A percentile compares a stretch with the other conserved stretches of the same genome.
Evolutionary conservation across 1,284 basidiomycete species (phyloP).

Genomic region (Rhodotorula sp.): DNA sequence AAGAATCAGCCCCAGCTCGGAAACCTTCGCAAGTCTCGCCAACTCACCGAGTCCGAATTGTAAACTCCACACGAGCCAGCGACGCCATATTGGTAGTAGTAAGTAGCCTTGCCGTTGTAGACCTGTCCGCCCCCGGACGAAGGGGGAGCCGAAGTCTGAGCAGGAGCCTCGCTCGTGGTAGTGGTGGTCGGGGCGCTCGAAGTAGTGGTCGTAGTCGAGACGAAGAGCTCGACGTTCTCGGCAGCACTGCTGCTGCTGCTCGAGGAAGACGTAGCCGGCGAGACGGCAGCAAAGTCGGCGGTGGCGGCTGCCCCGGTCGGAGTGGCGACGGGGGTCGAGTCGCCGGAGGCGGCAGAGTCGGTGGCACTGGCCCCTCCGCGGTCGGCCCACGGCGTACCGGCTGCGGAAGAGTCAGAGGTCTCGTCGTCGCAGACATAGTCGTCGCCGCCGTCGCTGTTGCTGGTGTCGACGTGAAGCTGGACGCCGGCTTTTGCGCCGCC

Average conservation of each 20-base stretch:
- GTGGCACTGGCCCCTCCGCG: neutral
- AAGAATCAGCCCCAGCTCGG: slow-evolving; percentile 42
- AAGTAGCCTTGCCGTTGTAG: slow-evolving; percentile 53
- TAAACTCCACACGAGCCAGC: slow-evolving; percentile 66
- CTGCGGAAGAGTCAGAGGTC: neutral
- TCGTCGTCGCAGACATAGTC: slow-evolving; percentile 3
- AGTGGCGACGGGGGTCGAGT: slow-evolving; percentile 5
- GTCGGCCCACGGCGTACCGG: neutral
- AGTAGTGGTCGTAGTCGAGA: neutral
- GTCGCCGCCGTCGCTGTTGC: neutral
- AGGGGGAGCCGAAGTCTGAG: slow-evolving; percentile 2
- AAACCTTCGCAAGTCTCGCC: slow-evolving; percentile 30
- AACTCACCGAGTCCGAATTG: slow-evolving; percentile 56
- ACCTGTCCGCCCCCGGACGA: neutral
- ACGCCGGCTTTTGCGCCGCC: neutral
- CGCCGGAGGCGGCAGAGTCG: slow-evolving; percentile 5
- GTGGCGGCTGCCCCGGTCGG: neutral
- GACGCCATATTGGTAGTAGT: slow-evolving; percentile 64
- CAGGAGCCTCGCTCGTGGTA: neutral
- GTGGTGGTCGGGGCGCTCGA: slow-evolving; percentile 9
- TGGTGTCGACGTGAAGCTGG: neutral
- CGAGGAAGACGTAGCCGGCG: neutral
- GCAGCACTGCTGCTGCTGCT: neutral
- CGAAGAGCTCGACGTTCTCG: neutral
- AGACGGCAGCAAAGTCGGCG: neutral